These are phyloP conservation scores for Lantana camara DNA, from an alignment of 257 asterid species.

Conservation along the genomic window DNA sequence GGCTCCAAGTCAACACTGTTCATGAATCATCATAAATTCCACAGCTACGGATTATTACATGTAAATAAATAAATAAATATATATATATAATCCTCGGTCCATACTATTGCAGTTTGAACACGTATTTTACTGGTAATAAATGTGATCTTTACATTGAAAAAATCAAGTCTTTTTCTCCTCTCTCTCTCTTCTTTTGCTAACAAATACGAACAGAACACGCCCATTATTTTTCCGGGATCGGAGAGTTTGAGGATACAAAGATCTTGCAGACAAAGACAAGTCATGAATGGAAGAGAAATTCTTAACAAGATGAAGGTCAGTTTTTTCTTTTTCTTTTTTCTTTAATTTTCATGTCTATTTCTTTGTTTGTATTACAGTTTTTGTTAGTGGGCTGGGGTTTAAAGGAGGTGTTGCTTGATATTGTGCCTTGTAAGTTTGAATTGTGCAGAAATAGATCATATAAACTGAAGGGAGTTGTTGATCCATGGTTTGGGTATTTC, in stretches of 20 bases:
- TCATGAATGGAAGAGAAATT: conserved; percentile 73
- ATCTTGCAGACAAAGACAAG: conserved; percentile 12
- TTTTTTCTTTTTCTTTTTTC: background rate
- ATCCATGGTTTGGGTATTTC: background rate
- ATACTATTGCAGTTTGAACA: background rate
- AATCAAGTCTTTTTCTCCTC: conserved; percentile 3
- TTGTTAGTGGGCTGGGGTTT: conserved; percentile 17
- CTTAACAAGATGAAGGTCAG: conserved; percentile 82
- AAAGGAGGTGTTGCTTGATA: background rate
- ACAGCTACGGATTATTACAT: background rate
- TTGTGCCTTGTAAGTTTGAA: background rate
- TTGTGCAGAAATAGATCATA: conserved; percentile 10
- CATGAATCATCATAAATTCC: conserved; percentile 3
- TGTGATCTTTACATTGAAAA: background rate
- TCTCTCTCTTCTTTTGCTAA: background rate
- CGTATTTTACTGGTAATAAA: background rate
- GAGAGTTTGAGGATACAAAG: background rate
- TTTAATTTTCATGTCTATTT: background rate
- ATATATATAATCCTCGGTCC: background rate
- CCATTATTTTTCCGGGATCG: conserved; percentile 21
- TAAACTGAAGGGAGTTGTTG: background rate
- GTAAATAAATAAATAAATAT: background rate
- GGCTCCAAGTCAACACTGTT: conserved; percentile 24
- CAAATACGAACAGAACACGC: background rate
- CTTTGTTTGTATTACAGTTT: background rate